These are phyloP conservation scores for Acer saccharum DNA, from an alignment of 345 rosid genomes.

Conservation along the genomic window DNA sequence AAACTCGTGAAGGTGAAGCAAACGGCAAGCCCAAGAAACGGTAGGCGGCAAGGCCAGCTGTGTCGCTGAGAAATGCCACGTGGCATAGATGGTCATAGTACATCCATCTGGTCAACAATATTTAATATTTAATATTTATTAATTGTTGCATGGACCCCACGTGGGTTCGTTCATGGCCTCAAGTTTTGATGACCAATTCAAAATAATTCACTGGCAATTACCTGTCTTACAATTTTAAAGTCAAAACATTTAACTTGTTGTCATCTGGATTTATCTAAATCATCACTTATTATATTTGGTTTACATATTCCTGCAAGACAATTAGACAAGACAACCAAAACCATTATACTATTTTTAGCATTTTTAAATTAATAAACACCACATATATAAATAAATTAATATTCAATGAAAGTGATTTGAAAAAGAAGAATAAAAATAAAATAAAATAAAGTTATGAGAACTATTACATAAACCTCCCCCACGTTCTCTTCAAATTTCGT, in stretches of 20 bases:
- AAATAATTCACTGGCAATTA: not conserved
- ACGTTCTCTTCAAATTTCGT: not conserved
- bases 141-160: not conserved
- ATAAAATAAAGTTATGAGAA: not conserved
- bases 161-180: not conserved
- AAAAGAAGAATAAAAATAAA: not conserved
- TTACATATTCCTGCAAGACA: no score
- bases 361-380: no score
- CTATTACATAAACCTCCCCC: not conserved
- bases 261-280: no score
- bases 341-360: no score
- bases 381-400: no score
- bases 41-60: conserved; percentile 22
- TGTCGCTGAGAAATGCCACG: conserved; percentile 1
- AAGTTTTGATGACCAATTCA: not conserved
- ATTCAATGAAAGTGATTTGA: not conserved
- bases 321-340: no score
- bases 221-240: not conserved
- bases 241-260: not conserved
- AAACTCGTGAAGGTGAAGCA: no score
- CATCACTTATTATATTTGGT: no score
- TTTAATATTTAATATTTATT: not conserved
- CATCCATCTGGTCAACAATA: not conserved
- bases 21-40: no score
- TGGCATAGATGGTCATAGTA: not conserved